Base-by-base conservation (phyloP, 768 basidiomycete genomes). In the Pisolithus albus region DNA sequence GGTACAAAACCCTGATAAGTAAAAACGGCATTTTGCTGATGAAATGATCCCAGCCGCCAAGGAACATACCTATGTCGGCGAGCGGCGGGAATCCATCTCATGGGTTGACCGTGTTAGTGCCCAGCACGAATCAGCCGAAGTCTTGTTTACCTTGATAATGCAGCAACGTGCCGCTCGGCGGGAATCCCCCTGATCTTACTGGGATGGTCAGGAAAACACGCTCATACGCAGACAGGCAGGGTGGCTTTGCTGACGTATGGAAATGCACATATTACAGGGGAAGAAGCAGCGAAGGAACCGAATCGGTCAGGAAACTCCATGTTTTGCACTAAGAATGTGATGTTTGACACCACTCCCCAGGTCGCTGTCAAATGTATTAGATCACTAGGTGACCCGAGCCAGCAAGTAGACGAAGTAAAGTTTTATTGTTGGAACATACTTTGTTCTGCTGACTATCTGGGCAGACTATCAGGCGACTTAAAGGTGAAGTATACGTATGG, bases 211-310 rank as follows among this genome's bases (percentile, higher is more conserved):
- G 28, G 15, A 16, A 45, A 15, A 45, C 15, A n/a, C n/a, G 16
- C 15, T 13, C 7, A n/a, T 45, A 26, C 15, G 26, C 28, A 7
- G 40, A 36, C 4, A 18, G 30, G 18, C 37, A 21, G n/a, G 51
- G 51, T 32, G 51, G 51, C 23, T 30, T 32, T 41, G 32, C 51
- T 23, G 51, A 52, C 50, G 47, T 52, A 16, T 52, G 51, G 51
- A 50, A 40, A 41, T 52, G 47, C 40, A 36, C 47, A 26, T 39
- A 28, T 49, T 51, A 30, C 28, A 50, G 40, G 9, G 48, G 19
- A 15, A 26, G 21, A 13, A 26, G 18, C 6, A n/a, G 9, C 43
- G 5, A 7, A 26, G 16, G 24, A 28, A 2, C 16, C 16, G 23
- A 45, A 45, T 9, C 16, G 24, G 43, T 42, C 41, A 24, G n/a